Evolutionary conservation across 805 yeast genomes (phyloP).

Genomic region (Komagataella pseudopastoris): DNA sequence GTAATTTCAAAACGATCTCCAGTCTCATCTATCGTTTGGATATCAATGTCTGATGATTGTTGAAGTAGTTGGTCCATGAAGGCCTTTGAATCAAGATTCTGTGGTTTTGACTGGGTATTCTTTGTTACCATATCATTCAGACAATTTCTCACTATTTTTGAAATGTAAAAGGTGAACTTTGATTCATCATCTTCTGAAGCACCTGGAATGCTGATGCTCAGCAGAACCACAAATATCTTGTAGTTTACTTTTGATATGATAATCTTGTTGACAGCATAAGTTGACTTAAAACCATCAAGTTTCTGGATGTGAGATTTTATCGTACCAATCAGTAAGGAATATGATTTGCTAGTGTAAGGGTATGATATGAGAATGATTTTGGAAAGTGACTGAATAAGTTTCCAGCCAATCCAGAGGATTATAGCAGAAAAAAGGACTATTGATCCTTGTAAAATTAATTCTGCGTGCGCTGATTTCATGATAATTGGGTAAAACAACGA

Average conservation of each 20-base stretch:
- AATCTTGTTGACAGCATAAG: constrained; percentile 33
- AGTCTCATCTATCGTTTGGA: not conserved
- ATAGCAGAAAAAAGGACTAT: constrained; percentile 1
- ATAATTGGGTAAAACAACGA: not conserved
- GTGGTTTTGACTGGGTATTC: not conserved
- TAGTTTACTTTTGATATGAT: constrained; percentile 51
- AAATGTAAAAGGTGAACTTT: constrained; percentile 34
- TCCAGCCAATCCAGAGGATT: constrained; percentile 13
- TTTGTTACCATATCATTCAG: not conserved
- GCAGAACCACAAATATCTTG: constrained; percentile 41
- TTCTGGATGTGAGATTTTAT: constrained; percentile 31
- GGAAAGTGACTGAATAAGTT: constrained; percentile 35
- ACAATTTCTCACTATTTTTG: constrained; percentile 14
- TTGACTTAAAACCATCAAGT: constrained; percentile 37
- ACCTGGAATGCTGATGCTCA: constrained; percentile 48
- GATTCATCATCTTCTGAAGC: constrained; percentile 62
- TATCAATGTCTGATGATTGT: not conserved
- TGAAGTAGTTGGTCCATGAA: not conserved
- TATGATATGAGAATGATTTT: constrained; percentile 38
- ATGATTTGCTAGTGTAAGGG: constrained; percentile 30
- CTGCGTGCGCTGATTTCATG: not conserved
- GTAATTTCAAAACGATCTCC: not conserved
- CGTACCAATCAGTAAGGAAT: constrained; percentile 19
- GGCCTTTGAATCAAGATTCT: not conserved
- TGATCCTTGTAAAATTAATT: not conserved